phyloP scores from a whole-genome alignment of 176 grass and related monocot genomes.

The Saccharum spontaneum region DNA sequence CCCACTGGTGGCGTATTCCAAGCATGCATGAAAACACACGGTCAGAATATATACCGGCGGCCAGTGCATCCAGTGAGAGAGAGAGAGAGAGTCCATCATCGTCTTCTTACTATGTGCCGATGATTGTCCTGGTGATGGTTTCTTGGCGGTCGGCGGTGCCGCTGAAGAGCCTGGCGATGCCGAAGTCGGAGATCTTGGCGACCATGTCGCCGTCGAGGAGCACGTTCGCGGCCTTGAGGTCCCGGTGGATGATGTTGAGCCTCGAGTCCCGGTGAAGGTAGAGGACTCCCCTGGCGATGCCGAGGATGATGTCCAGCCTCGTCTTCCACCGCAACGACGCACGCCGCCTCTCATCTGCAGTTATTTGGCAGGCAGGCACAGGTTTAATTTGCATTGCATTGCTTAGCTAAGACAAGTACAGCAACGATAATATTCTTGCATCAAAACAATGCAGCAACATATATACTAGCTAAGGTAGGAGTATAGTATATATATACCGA shows the following conservation, averaged over 20 bases:
- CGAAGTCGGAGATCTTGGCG: constrained; percentile 77
- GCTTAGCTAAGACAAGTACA: too few relatives aligned
- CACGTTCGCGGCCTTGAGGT: constrained; percentile 66
- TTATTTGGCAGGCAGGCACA: too few relatives aligned
- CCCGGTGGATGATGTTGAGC: constrained; percentile 59
- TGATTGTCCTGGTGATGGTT: constrained; percentile 33
- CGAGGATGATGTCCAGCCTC: constrained; percentile 57
- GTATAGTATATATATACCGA: constrained; percentile 1
- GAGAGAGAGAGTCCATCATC: too few relatives aligned
- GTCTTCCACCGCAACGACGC: constrained; percentile 39
- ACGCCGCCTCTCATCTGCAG: constrained; percentile 32
- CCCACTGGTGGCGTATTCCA: constrained; percentile 13
- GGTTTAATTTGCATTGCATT: too few relatives aligned
- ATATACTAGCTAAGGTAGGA: too few relatives aligned
- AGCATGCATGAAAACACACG: too few relatives aligned
- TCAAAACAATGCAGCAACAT: too few relatives aligned
- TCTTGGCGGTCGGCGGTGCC: constrained; percentile 18
- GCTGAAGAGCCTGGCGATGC: constrained; percentile 50
- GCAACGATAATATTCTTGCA: too few relatives aligned
- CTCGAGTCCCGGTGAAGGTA: constrained; percentile 75
- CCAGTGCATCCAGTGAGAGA: too few relatives aligned
- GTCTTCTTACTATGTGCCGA: constrained; percentile 53
- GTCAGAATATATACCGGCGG: too few relatives aligned
- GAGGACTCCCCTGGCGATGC: constrained; percentile 53
- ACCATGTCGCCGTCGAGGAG: constrained; percentile 62